These are phyloP conservation scores for Talaromyces sp. DNA, from an alignment of 2,329 filamentous ascomycete species.

Conservation along the genomic window DNA sequence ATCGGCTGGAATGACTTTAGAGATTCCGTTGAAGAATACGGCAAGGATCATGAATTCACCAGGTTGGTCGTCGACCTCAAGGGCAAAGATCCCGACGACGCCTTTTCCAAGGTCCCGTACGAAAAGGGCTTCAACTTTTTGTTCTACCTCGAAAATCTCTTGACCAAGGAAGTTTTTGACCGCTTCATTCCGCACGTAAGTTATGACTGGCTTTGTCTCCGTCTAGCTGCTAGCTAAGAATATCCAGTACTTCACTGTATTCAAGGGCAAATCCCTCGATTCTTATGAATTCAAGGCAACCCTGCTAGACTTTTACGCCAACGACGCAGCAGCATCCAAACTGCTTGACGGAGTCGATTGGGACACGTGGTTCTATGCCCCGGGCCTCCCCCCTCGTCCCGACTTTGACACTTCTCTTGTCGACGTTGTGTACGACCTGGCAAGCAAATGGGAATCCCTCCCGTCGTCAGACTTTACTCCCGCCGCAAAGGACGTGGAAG, in stretches of 20 bases:
- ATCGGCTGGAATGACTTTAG: slow-evolving; percentile 90
- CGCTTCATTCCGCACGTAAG: slow-evolving; percentile 78
- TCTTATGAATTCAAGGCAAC: slow-evolving; percentile 92
- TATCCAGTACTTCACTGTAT: slow-evolving; percentile 71
- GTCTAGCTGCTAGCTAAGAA: not conserved
- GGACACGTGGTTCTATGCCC: slow-evolving; percentile 83
- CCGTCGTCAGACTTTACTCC: slow-evolving; percentile 53
- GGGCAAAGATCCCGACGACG: slow-evolving; percentile 89
- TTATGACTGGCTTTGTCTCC: not conserved
- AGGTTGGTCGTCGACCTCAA: slow-evolving; percentile 84
- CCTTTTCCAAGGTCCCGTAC: slow-evolving; percentile 88
- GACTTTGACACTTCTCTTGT: slow-evolving; percentile 84
- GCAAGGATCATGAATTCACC: slow-evolving; percentile 84
- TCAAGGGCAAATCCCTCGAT: slow-evolving; percentile 80
- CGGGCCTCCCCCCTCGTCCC: slow-evolving; percentile 84
- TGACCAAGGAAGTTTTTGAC: slow-evolving; percentile 84
- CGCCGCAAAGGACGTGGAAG: slow-evolving; percentile 60
- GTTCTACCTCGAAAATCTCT: slow-evolving; percentile 79
- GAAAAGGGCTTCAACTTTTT: slow-evolving; percentile 96
- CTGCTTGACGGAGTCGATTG: slow-evolving; percentile 73
- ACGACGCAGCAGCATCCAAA: slow-evolving; percentile 56
- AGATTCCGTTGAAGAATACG: slow-evolving; percentile 73
- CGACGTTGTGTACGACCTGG: slow-evolving; percentile 76
- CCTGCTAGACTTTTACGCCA: slow-evolving; percentile 76
- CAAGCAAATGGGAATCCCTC: slow-evolving; percentile 69